Conservation (phyloP, 345 rosid species). For the Erucastrum elatum region DNA sequence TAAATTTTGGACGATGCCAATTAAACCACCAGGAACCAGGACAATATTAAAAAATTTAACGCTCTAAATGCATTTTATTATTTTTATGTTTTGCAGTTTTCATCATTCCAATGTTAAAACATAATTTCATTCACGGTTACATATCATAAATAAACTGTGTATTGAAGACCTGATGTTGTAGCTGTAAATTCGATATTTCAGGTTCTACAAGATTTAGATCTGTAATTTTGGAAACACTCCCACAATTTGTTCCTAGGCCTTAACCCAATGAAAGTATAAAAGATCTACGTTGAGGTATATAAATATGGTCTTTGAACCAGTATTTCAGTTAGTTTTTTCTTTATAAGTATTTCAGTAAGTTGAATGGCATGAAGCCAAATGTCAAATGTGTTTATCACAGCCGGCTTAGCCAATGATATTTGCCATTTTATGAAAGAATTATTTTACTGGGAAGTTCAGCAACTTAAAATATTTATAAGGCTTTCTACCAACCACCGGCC, state of each 20-base stretch:
- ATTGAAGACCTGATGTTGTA: background rate
- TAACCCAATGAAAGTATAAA: background rate
- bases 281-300: background rate
- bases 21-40: background rate
- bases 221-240: background rate
- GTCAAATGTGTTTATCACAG: background rate
- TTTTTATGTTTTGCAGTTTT: background rate
- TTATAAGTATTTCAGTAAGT: background rate
- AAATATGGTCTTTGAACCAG: background rate
- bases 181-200: background rate
- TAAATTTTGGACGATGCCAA: conserved; percentile 13
- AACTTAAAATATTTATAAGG: background rate
- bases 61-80: background rate
- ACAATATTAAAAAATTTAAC: background rate
- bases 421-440: background rate
- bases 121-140: too few species aligned
- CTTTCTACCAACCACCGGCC: background rate
- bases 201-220: background rate
- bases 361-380: background rate
- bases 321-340: too few species aligned
- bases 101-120: background rate
- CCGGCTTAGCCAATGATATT: background rate
- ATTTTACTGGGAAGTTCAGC: background rate
- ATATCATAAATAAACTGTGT: too few species aligned
- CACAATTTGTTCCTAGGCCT: background rate